These are phyloP conservation scores for Phlegmacium glaucopus DNA, from an alignment of 768 basidiomycete genomes.

Conservation along the genomic window DNA sequence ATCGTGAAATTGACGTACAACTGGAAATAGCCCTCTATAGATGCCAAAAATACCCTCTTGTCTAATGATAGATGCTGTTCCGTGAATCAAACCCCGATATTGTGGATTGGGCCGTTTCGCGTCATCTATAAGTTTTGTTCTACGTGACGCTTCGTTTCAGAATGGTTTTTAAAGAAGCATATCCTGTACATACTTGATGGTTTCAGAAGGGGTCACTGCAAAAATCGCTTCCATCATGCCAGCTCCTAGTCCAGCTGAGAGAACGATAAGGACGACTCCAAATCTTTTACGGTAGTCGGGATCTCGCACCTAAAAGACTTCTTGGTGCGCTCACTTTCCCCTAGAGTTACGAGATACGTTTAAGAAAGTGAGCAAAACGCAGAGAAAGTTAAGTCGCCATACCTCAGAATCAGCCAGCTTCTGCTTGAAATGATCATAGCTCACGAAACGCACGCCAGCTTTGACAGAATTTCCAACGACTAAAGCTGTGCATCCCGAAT, in stretches of 20 bases:
- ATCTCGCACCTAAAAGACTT: constrained; percentile 66
- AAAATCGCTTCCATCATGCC: constrained; percentile 91
- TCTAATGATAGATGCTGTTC: constrained; percentile 72
- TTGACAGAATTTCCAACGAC: constrained; percentile 90
- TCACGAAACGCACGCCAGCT: constrained; percentile 94
- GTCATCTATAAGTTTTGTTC: constrained; percentile 97
- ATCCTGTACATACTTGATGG: constrained; percentile 77
- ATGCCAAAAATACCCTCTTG: constrained; percentile 84
- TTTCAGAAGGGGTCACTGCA: constrained; percentile 96
- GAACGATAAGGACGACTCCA: neutral
- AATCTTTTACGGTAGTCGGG: neutral
- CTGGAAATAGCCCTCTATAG: constrained; percentile 91
- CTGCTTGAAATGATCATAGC: constrained; percentile 90
- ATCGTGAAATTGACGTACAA: constrained; percentile 51
- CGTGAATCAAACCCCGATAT: constrained; percentile 86
- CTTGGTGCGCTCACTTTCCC: constrained; percentile 87
- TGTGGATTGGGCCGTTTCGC: constrained; percentile 80
- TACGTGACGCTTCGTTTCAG: constrained; percentile 24
- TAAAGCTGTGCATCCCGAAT: constrained; percentile 88
- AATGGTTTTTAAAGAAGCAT: neutral
- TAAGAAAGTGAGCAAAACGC: neutral
- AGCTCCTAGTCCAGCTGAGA: constrained; percentile 72
- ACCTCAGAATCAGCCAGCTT: constrained; percentile 83
- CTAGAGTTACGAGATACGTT: constrained; percentile 34
- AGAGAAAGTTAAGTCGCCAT: constrained; percentile 16